Percentiles rank a stretch among this genome's conserved stretches.
Evolutionary conservation across 164 flowering plant species (phyloP).

Genomic region (Euptelea pleiosperma): DNA sequence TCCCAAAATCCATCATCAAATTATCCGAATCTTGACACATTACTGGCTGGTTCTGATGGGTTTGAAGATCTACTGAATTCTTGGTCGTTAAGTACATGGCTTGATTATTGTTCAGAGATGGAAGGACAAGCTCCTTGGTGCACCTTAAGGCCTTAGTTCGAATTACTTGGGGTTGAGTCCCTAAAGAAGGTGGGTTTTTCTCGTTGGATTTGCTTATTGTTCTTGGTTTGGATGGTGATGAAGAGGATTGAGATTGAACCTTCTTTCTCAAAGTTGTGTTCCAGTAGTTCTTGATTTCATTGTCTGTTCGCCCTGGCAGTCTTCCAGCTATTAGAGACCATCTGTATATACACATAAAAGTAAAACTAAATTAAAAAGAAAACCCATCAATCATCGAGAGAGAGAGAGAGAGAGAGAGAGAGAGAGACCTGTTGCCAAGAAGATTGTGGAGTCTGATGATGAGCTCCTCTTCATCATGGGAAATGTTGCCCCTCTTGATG

Average conservation of each 20-base stretch:
- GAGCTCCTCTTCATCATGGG: conserved; percentile 34
- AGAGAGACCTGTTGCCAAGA: conserved; percentile 39
- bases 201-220: background rate
- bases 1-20: background rate
- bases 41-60: background rate
- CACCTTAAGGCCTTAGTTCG: conserved; percentile 23
- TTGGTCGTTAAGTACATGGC: background rate
- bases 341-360: conserved; percentile 10
- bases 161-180: background rate
- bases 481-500: conserved; percentile 33
- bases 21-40: background rate
- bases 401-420: too few species aligned
- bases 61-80: background rate
- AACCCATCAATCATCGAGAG: too few species aligned
- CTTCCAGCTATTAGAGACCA: conserved; percentile 31
- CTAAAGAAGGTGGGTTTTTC: too few species aligned
- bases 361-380: background rate
- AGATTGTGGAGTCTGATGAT: conserved; percentile 32
- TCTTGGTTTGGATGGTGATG: background rate
- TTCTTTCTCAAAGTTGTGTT: conserved; percentile 23
- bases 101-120: background rate
- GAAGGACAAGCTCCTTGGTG: conserved; percentile 6
- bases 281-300: conserved; percentile 37
- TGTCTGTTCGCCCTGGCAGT: conserved; percentile 34
- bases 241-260: conserved; percentile 1